phyloP scores from a whole-genome alignment of 495 filamentous ascomycete species.

The Cladorrhinum samala region DNA sequence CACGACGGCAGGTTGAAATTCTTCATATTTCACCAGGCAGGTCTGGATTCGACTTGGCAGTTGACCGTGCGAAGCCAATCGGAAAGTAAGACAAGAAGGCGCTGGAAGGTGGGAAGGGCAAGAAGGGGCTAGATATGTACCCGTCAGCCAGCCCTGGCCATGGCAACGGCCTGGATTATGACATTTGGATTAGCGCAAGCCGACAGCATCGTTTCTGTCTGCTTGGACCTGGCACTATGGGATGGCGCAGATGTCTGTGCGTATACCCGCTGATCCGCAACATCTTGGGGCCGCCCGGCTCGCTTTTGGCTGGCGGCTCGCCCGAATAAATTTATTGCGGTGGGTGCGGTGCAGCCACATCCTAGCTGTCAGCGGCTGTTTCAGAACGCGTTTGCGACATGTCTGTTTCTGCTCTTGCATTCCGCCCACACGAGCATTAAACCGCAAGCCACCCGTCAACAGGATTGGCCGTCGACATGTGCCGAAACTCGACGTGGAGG shows the following conservation, averaged over 20 bases:
- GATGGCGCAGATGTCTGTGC: not conserved
- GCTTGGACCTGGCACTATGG: not conserved
- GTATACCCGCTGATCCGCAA: not conserved
- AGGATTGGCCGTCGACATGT: too few relatives aligned
- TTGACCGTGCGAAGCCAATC: not conserved
- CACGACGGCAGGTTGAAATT: slow-evolving; percentile 26
- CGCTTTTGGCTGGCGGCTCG: not conserved
- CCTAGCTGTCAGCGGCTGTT: too few relatives aligned
- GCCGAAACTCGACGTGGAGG: too few relatives aligned
- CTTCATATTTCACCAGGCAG: slow-evolving; percentile 10
- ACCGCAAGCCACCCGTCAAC: too few relatives aligned
- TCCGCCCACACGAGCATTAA: too few relatives aligned
- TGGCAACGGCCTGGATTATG: not conserved
- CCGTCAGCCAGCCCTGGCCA: not conserved
- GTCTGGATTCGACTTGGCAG: not conserved
- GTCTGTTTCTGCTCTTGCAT: too few relatives aligned
- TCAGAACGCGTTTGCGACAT: too few relatives aligned
- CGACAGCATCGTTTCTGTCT: not conserved
- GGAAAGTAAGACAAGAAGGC: not conserved
- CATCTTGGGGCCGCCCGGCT: not conserved
- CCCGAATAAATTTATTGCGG: not conserved
- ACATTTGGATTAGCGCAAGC: not conserved
- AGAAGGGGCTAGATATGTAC: not conserved
- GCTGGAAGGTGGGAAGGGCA: not conserved
- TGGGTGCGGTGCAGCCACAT: not conserved